Conservation (phyloP, 2,329 filamentous ascomycete species). For the Fusarium pseudonygamai region DNA sequence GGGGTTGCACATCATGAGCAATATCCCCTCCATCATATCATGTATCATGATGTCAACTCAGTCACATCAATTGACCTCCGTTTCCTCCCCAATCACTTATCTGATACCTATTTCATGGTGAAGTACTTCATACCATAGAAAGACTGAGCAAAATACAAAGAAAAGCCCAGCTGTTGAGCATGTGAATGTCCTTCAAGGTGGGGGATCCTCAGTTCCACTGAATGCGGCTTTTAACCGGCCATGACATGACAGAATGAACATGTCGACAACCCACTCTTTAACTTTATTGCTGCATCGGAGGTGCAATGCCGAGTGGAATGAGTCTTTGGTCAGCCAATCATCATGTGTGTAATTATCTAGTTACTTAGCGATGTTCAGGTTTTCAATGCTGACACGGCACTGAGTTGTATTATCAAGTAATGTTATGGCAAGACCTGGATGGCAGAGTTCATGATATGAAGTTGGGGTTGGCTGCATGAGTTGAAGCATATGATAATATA, state of each 20-base stretch:
- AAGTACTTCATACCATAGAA: background rate
- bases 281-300: slow-evolving; percentile 14
- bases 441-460: background rate
- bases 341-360: slow-evolving; percentile 17
- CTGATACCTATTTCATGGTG: accelerated
- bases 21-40: slow-evolving; percentile 3
- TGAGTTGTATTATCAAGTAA: background rate
- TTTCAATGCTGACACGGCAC: slow-evolving; percentile 5
- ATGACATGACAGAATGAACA: slow-evolving; percentile 18
- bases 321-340: slow-evolving; percentile 16
- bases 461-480: background rate
- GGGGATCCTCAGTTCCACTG: slow-evolving; percentile 15
- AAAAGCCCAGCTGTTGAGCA: background rate
- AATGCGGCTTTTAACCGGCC: slow-evolving; percentile 36
- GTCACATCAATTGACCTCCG: background rate
- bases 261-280: background rate
- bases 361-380: background rate
- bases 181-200: slow-evolving; percentile 3
- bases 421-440: background rate
- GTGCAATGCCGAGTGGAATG: background rate
- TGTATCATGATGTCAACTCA: slow-evolving; percentile 16
- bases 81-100: background rate
- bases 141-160: background rate
- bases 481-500: accelerated
- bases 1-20: slow-evolving; percentile 12